Evolutionary conservation across 2,329 filamentous ascomycete species (phyloP).

Genomic region (Blastomyces gilchristii): DNA sequence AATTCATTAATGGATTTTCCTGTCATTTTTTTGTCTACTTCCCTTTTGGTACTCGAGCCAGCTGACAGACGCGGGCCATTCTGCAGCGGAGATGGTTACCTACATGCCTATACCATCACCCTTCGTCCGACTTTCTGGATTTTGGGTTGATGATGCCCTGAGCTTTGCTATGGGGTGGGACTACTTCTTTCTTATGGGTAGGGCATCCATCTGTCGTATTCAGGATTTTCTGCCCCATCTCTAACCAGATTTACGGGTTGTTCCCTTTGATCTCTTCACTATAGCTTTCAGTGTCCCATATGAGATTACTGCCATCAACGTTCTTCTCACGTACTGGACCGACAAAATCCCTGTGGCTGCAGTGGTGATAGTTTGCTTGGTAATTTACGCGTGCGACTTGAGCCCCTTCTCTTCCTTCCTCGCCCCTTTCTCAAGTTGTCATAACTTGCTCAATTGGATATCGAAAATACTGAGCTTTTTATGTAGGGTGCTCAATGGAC

Average conservation of each 20-base stretch:
- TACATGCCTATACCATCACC: slow-evolving; percentile 22
- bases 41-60: not conserved
- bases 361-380: slow-evolving; percentile 29
- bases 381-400: slow-evolving; percentile 29
- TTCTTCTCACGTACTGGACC: slow-evolving; percentile 31
- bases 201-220: not conserved
- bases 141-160: slow-evolving; percentile 25
- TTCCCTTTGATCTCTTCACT: not conserved
- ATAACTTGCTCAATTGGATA: not conserved
- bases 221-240: no score
- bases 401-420: slow-evolving; percentile 25
- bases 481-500: slow-evolving; percentile 28
- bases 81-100: slow-evolving; percentile 22
- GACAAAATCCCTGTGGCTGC: slow-evolving; percentile 31
- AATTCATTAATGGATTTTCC: not conserved
- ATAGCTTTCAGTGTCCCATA: slow-evolving; percentile 24
- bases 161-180: slow-evolving; percentile 26
- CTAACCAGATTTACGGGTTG: not conserved
- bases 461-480: not conserved
- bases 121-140: slow-evolving; percentile 20
- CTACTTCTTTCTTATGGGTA: slow-evolving; percentile 22
- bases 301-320: slow-evolving; percentile 31
- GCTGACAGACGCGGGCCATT: not conserved
- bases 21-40: not conserved
- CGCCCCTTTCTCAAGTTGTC: not conserved